These are phyloP conservation scores for Taxawa tesnikishii DNA, from an alignment of 2,329 filamentous ascomycete genomes.

Conservation along the genomic window DNA sequence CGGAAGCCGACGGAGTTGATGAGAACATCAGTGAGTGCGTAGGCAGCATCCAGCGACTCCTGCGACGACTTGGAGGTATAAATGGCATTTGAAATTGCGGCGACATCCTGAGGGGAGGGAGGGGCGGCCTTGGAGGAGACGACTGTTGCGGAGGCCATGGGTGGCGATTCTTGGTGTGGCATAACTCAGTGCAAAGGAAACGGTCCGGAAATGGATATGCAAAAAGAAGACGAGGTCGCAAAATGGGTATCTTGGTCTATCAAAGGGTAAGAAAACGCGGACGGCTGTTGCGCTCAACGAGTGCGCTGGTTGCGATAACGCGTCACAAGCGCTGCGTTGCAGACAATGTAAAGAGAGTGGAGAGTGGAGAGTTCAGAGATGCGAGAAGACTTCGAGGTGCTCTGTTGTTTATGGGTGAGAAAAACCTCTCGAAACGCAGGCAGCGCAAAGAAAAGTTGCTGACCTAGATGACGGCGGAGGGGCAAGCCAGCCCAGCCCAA, in stretches of 20 bases:
- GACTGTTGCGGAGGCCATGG: conserved; percentile 32
- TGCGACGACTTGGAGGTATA: conserved; percentile 41
- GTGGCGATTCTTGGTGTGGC: conserved; percentile 39
- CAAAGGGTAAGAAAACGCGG: conserved; percentile 1
- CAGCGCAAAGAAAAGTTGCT: conserved; percentile 2
- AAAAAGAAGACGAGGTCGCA: conserved; percentile 1
- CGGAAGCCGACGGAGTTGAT: conserved; percentile 53
- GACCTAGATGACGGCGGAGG: too few relatives aligned
- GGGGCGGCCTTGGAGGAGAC: conserved; percentile 32
- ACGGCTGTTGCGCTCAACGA: too few relatives aligned
- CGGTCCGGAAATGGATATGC: neutral
- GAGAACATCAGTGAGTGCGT: conserved; percentile 51
- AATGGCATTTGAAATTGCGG: conserved; percentile 28
- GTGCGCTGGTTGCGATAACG: neutral
- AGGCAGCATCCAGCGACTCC: conserved; percentile 48
- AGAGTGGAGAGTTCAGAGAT: conserved; percentile 13
- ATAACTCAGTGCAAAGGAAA: conserved; percentile 16
- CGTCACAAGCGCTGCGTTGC: neutral
- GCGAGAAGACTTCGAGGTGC: conserved; percentile 9
- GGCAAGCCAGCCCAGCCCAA: too few relatives aligned
- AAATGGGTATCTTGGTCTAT: conserved; percentile 1
- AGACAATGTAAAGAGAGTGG: conserved; percentile 12
- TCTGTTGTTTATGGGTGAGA: too few relatives aligned
- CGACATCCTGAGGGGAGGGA: conserved; percentile 34
- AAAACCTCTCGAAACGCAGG: too few relatives aligned